A percentile compares a stretch with the other conserved stretches of the same genome.
phyloP scores from a whole-genome alignment of 768 basidiomycete genomes.

The Saitozyma sp. region DNA sequence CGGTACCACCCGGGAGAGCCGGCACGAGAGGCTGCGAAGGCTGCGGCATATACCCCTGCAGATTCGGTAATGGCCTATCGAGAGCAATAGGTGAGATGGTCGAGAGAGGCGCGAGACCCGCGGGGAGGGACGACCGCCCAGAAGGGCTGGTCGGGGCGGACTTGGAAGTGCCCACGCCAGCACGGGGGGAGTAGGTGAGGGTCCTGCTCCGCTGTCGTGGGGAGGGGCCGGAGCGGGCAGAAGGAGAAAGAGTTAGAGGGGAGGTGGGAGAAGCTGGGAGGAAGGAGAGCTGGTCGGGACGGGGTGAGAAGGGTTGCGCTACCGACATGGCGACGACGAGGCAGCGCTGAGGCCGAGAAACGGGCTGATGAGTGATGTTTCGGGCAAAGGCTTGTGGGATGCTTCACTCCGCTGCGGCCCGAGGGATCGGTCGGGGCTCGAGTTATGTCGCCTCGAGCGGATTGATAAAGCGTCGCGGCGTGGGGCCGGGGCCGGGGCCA shows the following conservation, averaged over 20 bases:
- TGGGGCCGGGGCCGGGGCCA: too few species aligned
- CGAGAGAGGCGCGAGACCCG: constrained; percentile 10
- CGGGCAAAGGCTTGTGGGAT: too few species aligned
- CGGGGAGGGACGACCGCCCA: neutral
- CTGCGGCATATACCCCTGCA: neutral
- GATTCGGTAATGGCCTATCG: neutral
- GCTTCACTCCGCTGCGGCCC: too few species aligned
- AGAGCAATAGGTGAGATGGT: constrained; percentile 14
- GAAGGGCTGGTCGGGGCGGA: constrained; percentile 15
- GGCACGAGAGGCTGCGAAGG: neutral
- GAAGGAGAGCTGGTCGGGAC: neutral
- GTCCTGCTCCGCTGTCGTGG: neutral
- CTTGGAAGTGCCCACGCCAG: neutral
- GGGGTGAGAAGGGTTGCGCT: neutral
- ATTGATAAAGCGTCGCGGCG: too few species aligned
- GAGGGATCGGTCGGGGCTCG: too few species aligned
- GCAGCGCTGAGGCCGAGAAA: too few species aligned
- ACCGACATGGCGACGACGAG: neutral
- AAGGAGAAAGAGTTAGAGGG: too few species aligned
- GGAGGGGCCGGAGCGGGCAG: neutral
- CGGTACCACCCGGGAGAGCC: neutral
- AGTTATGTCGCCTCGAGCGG: too few species aligned
- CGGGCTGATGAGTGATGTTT: too few species aligned
- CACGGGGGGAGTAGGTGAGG: neutral
- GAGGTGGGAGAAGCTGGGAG: too few species aligned